Evolutionary conservation across 305 asterid species (phyloP).

Genomic region (Fraxinus greggii): DNA sequence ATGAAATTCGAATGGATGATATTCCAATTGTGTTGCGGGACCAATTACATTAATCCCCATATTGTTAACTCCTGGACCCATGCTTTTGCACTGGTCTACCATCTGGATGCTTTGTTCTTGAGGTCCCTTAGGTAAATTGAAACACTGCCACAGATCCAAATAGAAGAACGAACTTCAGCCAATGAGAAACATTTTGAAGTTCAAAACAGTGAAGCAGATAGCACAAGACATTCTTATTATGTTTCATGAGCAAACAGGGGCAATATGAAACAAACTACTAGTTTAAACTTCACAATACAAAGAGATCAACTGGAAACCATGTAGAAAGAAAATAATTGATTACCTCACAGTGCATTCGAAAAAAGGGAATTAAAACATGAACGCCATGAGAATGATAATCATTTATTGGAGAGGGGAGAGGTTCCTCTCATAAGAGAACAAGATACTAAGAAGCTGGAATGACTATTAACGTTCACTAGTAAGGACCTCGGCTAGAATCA

Average conservation of each 20-base stretch:
- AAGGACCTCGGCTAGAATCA: not conserved
- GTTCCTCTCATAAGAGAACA: not conserved
- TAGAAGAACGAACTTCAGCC: not conserved
- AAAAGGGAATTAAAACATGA: not conserved
- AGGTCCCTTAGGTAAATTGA: slow-evolving; percentile 44
- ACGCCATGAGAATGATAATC: slow-evolving; percentile 1
- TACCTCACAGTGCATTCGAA: not conserved
- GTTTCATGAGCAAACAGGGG: not conserved
- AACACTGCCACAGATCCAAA: slow-evolving; percentile 42
- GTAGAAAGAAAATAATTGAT: not conserved
- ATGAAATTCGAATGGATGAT: slow-evolving; percentile 54
- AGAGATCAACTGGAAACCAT: not conserved
- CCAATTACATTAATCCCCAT: slow-evolving; percentile 51
- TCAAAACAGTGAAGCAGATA: not conserved
- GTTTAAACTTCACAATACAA: not conserved
- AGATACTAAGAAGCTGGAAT: not conserved
- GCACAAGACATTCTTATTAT: not conserved
- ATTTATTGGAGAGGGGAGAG: not conserved
- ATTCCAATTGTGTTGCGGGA: slow-evolving; percentile 51
- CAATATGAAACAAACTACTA: not conserved
- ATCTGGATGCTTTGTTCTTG: slow-evolving; percentile 56
- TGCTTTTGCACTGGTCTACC: slow-evolving; percentile 58
- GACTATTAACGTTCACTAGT: not conserved
- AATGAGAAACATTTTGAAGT: not conserved
- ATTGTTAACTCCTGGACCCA: slow-evolving; percentile 45